Base-by-base conservation (phyloP, 2,329 filamentous ascomycete species). In the Ceratocystiopsis minuta region DNA sequence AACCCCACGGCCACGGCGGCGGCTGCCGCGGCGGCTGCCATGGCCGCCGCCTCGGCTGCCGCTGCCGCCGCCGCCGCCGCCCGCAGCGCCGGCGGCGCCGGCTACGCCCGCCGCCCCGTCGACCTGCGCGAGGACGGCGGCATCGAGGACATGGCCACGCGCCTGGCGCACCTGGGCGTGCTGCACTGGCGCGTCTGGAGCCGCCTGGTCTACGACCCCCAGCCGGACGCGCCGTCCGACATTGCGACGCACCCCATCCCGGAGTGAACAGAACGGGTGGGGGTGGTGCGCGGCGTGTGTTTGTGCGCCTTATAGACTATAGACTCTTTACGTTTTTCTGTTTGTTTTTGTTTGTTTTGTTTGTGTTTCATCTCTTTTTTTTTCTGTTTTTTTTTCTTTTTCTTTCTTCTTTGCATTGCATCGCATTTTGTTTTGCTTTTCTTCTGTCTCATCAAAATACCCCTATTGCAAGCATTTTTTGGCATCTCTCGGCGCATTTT, bases 131-230 rank as follows among this genome's bases (percentile, higher is more conserved):
- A 72, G 39, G 69, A 74, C 39, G 64, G 62, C 36, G 65, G 67
- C 32, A 53, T 81, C 34, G 66, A 69, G 36, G 78, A 85, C 45
- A 73, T 94, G 56, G 75, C 83, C 1, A 79, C 77, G 37, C 75
- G 83, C 37, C 67, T 94, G 40, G 79, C 84, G 6, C 88, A 95
- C 54, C 74, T 95, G 37, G 76, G 82, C 14, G 68, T 90, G 6
- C 62, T 96, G 18, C 86, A 95, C 59, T 95, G 87, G 86, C 72
- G 83, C 39, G 80, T 94, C 3, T 96, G 87, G 85, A 72, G 73
- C 2, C 72, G 74, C 2, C 64, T 93, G 41, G 75, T 80, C 13
- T 94, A 94, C 55, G 49, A 47, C 9, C 45, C 45, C 6, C 16
- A 15, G n/a, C 36, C 41, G 4, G 36, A 40, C 17, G 18, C 34